Conservation (phyloP, 1,284 basidiomycete genomes). For the Ceratobasidium sp. region DNA sequence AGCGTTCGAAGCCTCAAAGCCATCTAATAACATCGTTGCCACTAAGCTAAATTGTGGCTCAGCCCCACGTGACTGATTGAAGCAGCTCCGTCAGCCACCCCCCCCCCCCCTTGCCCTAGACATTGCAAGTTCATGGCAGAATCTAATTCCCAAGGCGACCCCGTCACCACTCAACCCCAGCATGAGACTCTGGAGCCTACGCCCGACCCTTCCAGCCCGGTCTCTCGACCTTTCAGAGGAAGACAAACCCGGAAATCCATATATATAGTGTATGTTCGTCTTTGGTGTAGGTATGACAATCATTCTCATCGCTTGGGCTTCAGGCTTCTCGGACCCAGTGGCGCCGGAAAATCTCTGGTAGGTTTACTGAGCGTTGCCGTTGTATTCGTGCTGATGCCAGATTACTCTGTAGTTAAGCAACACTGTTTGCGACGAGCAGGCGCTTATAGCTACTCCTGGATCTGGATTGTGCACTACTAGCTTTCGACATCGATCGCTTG, state of each 20-base stretch:
- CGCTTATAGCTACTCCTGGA: not conserved
- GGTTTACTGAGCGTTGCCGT: not conserved
- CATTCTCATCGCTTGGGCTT: not conserved
- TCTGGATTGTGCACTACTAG: not conserved
- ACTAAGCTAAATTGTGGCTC: too few species aligned
- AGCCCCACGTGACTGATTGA: not conserved
- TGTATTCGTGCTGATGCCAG: not conserved
- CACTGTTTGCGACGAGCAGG: not conserved
- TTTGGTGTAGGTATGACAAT: not conserved
- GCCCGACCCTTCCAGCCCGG: not conserved
- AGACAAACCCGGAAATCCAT: not conserved
- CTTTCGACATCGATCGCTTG: not conserved
- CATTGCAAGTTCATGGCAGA: not conserved
- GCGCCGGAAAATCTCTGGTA: conserved; percentile 25
- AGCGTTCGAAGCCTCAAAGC: too few species aligned
- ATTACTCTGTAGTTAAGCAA: conserved; percentile 10
- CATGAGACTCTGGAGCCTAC: not conserved
- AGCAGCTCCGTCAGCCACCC: not conserved
- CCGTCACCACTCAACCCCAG: not conserved
- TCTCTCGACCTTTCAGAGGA: not conserved
- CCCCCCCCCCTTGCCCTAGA: not conserved
- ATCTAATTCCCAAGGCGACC: not conserved
- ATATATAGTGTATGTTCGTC: not conserved
- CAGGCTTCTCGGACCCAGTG: conserved; percentile 21
- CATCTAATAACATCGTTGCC: too few species aligned